phyloP scores from a whole-genome alignment of 257 asterid genomes.

The Solanum sparsipilum region DNA sequence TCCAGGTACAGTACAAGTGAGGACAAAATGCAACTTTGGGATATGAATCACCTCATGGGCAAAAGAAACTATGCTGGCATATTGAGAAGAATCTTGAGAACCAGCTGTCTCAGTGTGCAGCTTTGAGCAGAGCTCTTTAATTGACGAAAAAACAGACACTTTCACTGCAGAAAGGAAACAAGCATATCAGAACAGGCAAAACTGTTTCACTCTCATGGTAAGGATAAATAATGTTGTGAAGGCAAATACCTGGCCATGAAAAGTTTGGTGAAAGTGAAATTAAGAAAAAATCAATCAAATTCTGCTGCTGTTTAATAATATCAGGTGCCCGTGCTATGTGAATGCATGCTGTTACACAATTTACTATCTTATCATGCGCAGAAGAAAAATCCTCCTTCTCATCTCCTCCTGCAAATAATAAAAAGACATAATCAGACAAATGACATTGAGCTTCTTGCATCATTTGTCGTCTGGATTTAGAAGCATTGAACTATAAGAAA shows the following conservation, averaged over 20 bases:
- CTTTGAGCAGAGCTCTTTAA: conserved; percentile 63
- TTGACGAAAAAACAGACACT: conserved; percentile 52
- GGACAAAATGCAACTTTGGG: not conserved
- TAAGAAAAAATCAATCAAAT: conserved; percentile 43
- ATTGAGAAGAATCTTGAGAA: conserved; percentile 26
- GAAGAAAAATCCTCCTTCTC: conserved; percentile 49
- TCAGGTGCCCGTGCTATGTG: conserved; percentile 60
- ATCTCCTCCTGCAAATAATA: conserved; percentile 44
- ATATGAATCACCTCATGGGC: conserved; percentile 51
- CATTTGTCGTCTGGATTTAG: not conserved
- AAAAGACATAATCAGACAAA: conserved; percentile 6
- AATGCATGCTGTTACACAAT: conserved; percentile 60
- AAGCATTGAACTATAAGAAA: not conserved
- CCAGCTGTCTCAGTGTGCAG: conserved; percentile 19
- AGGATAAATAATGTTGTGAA: not conserved
- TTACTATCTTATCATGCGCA: conserved; percentile 50
- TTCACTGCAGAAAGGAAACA: conserved; percentile 47
- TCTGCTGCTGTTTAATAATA: conserved; percentile 54
- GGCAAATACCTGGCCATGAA: conserved; percentile 70
- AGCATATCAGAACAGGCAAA: not conserved
- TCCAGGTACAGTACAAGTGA: not conserved
- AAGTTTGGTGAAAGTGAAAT: conserved; percentile 60
- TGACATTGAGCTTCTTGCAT: not conserved
- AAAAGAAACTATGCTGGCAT: conserved; percentile 20
- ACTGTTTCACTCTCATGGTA: not conserved